Evolutionary conservation across 176 grass and related monocot species (phyloP).

Genomic region (Bothriochloa decipiens): DNA sequence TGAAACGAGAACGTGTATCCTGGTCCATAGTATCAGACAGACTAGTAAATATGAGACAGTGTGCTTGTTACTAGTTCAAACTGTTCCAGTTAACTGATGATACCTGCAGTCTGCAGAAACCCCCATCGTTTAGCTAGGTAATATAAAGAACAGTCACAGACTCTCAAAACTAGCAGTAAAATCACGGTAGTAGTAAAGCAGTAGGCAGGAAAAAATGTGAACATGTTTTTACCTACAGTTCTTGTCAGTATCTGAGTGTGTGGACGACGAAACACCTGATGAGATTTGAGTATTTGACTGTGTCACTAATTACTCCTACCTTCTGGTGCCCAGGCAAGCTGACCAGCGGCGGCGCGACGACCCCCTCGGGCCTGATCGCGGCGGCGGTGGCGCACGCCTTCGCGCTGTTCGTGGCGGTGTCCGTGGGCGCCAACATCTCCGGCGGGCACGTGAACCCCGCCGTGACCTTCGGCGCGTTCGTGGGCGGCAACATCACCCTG

Average conservation of each 20-base stretch:
- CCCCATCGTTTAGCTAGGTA: no score
- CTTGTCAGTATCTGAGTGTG: not conserved
- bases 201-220: not conserved
- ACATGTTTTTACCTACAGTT: not conserved
- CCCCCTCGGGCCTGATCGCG: conserved; percentile 62
- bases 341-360: conserved; percentile 28
- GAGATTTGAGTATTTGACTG: conserved; percentile 31
- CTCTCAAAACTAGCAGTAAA: no score
- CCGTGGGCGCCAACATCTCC: conserved; percentile 92
- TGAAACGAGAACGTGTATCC: not conserved
- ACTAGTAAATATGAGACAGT: not conserved
- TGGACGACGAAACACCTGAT: not conserved
- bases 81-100: no score
- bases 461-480: conserved; percentile 90
- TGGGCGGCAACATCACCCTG: conserved; percentile 96
- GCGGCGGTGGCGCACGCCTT: conserved; percentile 85
- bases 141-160: no score
- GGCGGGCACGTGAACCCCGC: conserved; percentile 98
- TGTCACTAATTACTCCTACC: not conserved
- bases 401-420: conserved; percentile 86
- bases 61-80: no score
- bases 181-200: not conserved
- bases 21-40: not conserved
- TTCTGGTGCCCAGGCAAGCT: conserved; percentile 69
- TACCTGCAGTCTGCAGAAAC: no score